Percentiles rank a stretch among this genome's conserved stretches.
These are phyloP conservation scores for Backusella australiensis DNA, from an alignment of 192 early-diverging fungal species.

Conservation along the genomic window DNA sequence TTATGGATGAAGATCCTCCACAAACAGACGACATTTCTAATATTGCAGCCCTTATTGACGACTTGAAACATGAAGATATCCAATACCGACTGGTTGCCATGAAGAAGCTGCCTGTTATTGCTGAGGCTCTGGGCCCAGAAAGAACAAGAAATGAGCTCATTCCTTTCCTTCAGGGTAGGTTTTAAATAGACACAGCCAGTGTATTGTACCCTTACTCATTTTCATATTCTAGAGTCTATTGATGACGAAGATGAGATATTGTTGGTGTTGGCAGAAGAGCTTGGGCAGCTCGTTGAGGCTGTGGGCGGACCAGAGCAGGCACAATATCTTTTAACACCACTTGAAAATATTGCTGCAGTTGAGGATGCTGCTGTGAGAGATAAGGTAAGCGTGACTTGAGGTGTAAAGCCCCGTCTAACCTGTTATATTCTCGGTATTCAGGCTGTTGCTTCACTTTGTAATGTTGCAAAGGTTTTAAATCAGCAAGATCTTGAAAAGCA, in stretches of 20 bases:
- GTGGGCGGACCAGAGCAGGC: slow-evolving; percentile 90
- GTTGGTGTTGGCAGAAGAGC: slow-evolving; percentile 86
- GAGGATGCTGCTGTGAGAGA: slow-evolving; percentile 96
- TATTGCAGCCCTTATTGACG: slow-evolving; percentile 86
- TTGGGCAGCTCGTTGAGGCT: slow-evolving; percentile 88
- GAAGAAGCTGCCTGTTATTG: slow-evolving; percentile 75
- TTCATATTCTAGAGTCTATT: slow-evolving; percentile 74
- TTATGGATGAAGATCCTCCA: slow-evolving; percentile 23
- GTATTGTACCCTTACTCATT: not conserved
- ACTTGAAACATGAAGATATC: slow-evolving; percentile 90
- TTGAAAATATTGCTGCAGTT: slow-evolving; percentile 94
- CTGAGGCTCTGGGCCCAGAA: slow-evolving; percentile 92
- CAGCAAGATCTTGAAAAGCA: slow-evolving; percentile 83
- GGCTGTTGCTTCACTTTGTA: slow-evolving; percentile 91
- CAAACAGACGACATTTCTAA: slow-evolving; percentile 58
- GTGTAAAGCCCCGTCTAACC: not conserved
- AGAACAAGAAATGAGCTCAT: slow-evolving; percentile 92
- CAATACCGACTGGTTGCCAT: slow-evolving; percentile 79
- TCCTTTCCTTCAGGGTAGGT: slow-evolving; percentile 91
- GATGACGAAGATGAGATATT: slow-evolving; percentile 99
- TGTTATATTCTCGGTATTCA: slow-evolving; percentile 34
- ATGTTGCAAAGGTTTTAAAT: slow-evolving; percentile 71
- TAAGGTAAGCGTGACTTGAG: slow-evolving; percentile 58
- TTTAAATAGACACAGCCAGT: not conserved
- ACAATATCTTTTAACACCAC: slow-evolving; percentile 78